phyloP scores from a whole-genome alignment of 208 protist genomes.

The Trypanosoma caninum region DNA sequence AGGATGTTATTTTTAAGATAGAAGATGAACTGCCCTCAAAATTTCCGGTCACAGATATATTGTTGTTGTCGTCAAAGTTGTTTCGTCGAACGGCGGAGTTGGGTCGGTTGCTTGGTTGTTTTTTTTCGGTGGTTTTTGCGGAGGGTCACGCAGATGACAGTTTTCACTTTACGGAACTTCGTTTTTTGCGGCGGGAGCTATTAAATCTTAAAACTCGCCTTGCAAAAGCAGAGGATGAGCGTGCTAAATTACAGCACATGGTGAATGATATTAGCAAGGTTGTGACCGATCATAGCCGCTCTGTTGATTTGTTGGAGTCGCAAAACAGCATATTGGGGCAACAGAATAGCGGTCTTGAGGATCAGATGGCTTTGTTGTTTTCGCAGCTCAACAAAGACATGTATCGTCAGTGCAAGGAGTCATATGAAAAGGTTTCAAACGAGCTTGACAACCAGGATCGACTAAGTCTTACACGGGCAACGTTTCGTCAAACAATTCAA shows the following conservation, averaged over 20 bases:
- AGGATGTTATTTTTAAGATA: constrained; percentile 86
- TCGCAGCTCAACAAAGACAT: constrained; percentile 84
- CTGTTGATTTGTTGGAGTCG: constrained; percentile 81
- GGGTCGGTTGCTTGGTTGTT: constrained; percentile 71
- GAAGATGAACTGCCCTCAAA: constrained; percentile 65
- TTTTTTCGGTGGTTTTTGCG: constrained; percentile 86
- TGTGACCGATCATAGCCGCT: constrained; percentile 71
- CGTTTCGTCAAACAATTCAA: constrained; percentile 90
- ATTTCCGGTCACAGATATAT: constrained; percentile 80
- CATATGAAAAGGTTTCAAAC: constrained; percentile 58
- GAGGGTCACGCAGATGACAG: constrained; percentile 84
- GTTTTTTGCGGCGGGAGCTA: constrained; percentile 75
- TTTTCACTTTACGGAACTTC: constrained; percentile 87
- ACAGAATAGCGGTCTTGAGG: constrained; percentile 79
- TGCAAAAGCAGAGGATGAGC: constrained; percentile 61
- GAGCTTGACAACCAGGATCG: constrained; percentile 83
- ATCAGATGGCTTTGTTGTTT: constrained; percentile 92
- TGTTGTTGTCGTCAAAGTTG: constrained; percentile 85
- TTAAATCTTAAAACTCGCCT: constrained; percentile 51
- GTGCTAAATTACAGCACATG: constrained; percentile 57
- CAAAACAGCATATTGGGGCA: constrained; percentile 80
- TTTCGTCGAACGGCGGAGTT: constrained; percentile 81
- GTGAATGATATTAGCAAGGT: constrained; percentile 76
- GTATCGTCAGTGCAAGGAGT: constrained; percentile 68
- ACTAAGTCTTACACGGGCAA: constrained; percentile 65